Percentiles rank a stretch among this genome's conserved stretches.
Evolutionary conservation across 176 grass and related monocot species (phyloP).

Genomic region (Bolboschoenus planiculmis): DNA sequence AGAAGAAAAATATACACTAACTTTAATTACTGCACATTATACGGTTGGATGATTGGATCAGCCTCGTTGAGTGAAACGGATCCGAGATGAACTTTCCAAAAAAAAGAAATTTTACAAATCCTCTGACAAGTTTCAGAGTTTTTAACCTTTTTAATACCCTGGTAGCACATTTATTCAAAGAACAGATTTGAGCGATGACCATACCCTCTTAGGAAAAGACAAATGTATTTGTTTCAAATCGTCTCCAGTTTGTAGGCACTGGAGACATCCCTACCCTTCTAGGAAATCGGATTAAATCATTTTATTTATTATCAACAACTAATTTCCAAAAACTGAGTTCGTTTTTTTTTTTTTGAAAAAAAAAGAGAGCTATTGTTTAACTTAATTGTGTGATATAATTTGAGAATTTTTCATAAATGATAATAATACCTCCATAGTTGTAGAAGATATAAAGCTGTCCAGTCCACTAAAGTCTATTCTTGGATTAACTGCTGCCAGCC

Average conservation of each 20-base stretch:
- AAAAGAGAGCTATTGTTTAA: not conserved
- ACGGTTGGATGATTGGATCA: not conserved
- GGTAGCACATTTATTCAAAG: constrained; percentile 6
- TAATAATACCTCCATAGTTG: constrained; percentile 8
- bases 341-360: not conserved
- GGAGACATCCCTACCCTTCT: not conserved
- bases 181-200: not conserved
- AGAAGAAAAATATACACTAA: not conserved
- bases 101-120: not conserved
- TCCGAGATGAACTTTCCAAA: not conserved
- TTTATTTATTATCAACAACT: not conserved
- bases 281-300: not conserved
- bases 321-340: not conserved
- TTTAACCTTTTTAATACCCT: not conserved
- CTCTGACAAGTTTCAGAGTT: constrained; percentile 7
- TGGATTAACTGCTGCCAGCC: constrained; percentile 71
- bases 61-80: not conserved
- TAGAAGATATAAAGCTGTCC: constrained; percentile 56
- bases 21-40: not conserved
- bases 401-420: not conserved
- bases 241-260: not conserved
- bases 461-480: constrained; percentile 64
- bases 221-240: not conserved
- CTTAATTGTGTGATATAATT: not conserved
- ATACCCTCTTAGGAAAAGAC: constrained; percentile 1